Conservation (phyloP, 495 filamentous ascomycete genomes). For the Penicillium malachiteum region DNA sequence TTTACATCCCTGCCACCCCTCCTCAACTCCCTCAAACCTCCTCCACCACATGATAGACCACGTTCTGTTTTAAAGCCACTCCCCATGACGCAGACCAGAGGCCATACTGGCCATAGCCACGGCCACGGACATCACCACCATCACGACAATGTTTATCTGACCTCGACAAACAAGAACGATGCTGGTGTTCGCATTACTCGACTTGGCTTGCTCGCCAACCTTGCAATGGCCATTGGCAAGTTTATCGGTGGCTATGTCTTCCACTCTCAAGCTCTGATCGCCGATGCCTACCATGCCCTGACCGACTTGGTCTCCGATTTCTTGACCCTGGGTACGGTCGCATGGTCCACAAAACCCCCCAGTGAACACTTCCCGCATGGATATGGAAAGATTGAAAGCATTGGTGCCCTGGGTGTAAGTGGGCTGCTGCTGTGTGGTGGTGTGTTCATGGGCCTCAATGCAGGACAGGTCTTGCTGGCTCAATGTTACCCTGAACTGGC, state of each 20-base stretch:
- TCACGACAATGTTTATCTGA: slow-evolving; percentile 86
- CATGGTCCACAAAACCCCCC: slow-evolving; percentile 83
- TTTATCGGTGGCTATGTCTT: slow-evolving; percentile 90
- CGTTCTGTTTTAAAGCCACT: slow-evolving; percentile 23
- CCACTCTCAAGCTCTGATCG: slow-evolving; percentile 89
- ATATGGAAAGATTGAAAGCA: slow-evolving; percentile 95
- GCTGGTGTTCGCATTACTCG: slow-evolving; percentile 93
- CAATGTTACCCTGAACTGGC: slow-evolving; percentile 78
- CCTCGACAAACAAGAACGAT: slow-evolving; percentile 84
- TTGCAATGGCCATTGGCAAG: slow-evolving; percentile 90
- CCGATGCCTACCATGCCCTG: slow-evolving; percentile 91
- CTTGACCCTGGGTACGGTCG: slow-evolving; percentile 88
- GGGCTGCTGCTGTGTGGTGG: slow-evolving; percentile 84
- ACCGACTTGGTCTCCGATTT: slow-evolving; percentile 95
- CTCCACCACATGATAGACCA: slow-evolving; percentile 23
- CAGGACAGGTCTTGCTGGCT: slow-evolving; percentile 68
- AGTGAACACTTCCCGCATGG: slow-evolving; percentile 80
- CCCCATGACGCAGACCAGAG: slow-evolving; percentile 41
- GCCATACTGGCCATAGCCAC: slow-evolving; percentile 29
- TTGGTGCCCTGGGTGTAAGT: slow-evolving; percentile 90
- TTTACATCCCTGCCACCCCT: slow-evolving; percentile 24
- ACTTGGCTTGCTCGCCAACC: slow-evolving; percentile 86
- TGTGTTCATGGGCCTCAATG: slow-evolving; percentile 83
- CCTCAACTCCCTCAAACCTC: slow-evolving; percentile 13
- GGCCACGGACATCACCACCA: slow-evolving; percentile 61